phyloP scores from a whole-genome alignment of 2,329 filamentous ascomycete genomes.

The Calycina marina region DNA sequence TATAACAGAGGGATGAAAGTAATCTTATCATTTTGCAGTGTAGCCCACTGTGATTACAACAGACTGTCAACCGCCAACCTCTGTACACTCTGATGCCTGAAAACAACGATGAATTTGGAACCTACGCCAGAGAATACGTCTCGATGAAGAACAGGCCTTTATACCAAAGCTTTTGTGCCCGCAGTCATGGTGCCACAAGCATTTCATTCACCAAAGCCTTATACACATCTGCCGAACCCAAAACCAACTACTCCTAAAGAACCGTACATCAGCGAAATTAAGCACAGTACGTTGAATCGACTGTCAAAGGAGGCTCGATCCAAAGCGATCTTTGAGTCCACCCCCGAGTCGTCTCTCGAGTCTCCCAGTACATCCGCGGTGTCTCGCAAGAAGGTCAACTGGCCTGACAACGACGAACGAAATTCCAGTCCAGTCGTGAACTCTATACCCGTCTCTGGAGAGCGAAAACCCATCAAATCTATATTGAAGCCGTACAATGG shows the following conservation, averaged over 20 bases:
- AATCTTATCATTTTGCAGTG: too few relatives aligned
- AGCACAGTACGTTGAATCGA: conserved; percentile 10
- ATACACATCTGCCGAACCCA: conserved; percentile 38
- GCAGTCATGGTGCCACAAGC: conserved; percentile 21
- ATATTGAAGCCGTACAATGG: conserved; percentile 63
- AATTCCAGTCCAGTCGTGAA: conserved; percentile 25
- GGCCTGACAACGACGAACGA: conserved; percentile 42
- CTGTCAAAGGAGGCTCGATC: conserved; percentile 6
- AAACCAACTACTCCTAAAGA: conserved; percentile 51
- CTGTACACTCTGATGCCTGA: too few relatives aligned
- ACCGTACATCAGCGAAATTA: conserved; percentile 23
- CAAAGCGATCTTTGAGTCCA: conserved; percentile 7
- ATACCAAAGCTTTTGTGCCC: conserved; percentile 11
- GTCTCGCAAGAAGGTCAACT: conserved; percentile 40
- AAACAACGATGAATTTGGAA: too few relatives aligned
- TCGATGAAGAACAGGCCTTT: conserved; percentile 1
- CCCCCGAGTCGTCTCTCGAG: conserved; percentile 23
- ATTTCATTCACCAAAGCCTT: conserved; percentile 24
- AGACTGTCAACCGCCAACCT: too few relatives aligned
- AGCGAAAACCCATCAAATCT: conserved; percentile 45
- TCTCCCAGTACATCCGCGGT: conserved; percentile 16
- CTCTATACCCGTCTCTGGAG: conserved; percentile 19
- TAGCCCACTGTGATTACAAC: too few relatives aligned
- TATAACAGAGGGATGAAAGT: too few relatives aligned
- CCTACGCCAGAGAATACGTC: too few relatives aligned